Evolutionary conservation across 2,329 filamentous ascomycete genomes (phyloP).

Genomic region (Curvularia lunata): DNA sequence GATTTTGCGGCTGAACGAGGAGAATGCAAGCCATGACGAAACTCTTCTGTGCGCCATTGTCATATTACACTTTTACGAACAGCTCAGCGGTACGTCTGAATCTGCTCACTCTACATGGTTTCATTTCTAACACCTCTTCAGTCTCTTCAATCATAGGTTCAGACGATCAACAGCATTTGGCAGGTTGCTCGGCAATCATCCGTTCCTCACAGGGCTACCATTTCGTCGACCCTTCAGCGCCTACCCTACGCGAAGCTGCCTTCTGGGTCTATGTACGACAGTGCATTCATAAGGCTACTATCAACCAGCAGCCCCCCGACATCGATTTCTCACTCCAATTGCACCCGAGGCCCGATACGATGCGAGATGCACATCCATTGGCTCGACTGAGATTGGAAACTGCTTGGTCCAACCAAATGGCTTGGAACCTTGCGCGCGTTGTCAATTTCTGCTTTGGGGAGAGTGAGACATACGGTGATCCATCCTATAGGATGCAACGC

Average conservation of each 20-base stretch:
- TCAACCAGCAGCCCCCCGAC: conserved; percentile 41
- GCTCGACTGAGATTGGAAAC: conserved; percentile 38
- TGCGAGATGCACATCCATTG: conserved; percentile 33
- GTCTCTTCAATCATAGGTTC: conserved; percentile 36
- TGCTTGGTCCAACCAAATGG: conserved; percentile 44
- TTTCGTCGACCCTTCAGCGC: conserved; percentile 41
- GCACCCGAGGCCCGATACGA: conserved; percentile 29
- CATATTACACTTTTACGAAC: conserved; percentile 42
- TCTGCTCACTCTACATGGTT: not conserved
- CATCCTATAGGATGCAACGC: conserved; percentile 12
- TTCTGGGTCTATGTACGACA: conserved; percentile 46
- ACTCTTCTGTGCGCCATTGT: conserved; percentile 42
- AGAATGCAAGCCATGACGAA: conserved; percentile 37
- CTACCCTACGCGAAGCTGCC: conserved; percentile 41
- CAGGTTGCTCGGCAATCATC: conserved; percentile 41
- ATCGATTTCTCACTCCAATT: conserved; percentile 39
- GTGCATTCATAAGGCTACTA: conserved; percentile 42
- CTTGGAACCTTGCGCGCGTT: conserved; percentile 40
- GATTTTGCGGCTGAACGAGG: conserved; percentile 37
- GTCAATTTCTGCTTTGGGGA: conserved; percentile 42
- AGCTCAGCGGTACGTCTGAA: conserved; percentile 33
- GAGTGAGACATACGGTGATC: conserved; percentile 21
- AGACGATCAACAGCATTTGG: conserved; percentile 38
- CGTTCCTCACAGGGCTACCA: conserved; percentile 37
- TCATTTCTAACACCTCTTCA: conserved; percentile 15